Evolutionary conservation across 768 basidiomycete genomes (phyloP).

Genomic region (Butyriboletus loyo): DNA sequence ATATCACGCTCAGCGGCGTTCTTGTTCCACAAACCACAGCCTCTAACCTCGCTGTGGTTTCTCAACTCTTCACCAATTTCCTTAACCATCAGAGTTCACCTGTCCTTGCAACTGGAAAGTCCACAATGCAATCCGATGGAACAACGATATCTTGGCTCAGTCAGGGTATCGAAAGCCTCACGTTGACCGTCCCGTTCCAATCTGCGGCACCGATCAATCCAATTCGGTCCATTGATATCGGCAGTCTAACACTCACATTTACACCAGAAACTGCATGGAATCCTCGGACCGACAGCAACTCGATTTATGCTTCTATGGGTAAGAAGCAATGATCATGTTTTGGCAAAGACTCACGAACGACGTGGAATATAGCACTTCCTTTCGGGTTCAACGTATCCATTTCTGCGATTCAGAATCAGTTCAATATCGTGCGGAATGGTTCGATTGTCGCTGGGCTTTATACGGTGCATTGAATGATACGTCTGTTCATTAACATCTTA

Average conservation of each 20-base stretch:
- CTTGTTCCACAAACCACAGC: constrained; percentile 51
- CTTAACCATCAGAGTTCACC: constrained; percentile 59
- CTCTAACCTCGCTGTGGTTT: constrained; percentile 46
- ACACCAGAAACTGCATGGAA: constrained; percentile 51
- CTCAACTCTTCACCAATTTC: constrained; percentile 67
- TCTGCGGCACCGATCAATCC: constrained; percentile 51
- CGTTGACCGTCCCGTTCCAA: constrained; percentile 62
- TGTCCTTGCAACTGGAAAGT: constrained; percentile 58
- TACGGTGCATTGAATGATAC: constrained; percentile 39
- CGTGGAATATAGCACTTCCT: constrained; percentile 49
- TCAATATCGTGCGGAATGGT: constrained; percentile 56
- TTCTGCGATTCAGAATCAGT: constrained; percentile 60
- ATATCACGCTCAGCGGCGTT: constrained; percentile 55
- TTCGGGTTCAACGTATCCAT: constrained; percentile 66
- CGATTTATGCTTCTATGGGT: constrained; percentile 60
- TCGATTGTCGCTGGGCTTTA: constrained; percentile 53
- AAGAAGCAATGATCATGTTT: constrained; percentile 16
- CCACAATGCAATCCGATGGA: constrained; percentile 56
- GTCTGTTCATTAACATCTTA: background rate
- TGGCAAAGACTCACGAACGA: constrained; percentile 1
- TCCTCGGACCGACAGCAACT: constrained; percentile 53
- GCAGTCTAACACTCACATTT: constrained; percentile 55
- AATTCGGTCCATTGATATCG: constrained; percentile 63
- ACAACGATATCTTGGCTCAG: constrained; percentile 64
- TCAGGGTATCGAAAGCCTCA: constrained; percentile 52